Evolutionary conservation across 768 basidiomycete species (phyloP).

Genomic region (Gymnopilus dilepis): DNA sequence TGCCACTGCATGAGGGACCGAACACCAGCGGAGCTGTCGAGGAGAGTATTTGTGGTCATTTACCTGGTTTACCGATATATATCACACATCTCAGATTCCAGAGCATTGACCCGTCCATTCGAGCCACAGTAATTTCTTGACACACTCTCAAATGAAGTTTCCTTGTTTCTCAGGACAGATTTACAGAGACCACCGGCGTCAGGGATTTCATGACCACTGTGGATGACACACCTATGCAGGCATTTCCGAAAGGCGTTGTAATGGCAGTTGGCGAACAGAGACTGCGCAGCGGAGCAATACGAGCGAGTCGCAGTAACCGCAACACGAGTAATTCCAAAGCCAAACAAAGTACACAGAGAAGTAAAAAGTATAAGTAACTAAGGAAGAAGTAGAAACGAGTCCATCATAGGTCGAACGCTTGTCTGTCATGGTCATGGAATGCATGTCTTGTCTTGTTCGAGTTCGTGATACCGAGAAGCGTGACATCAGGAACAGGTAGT

Average conservation of each 20-base stretch:
- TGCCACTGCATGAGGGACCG: no score
- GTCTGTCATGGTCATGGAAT: conserved; percentile 2
- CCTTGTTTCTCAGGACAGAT: no score
- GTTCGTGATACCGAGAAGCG: not conserved
- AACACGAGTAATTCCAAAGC: not conserved
- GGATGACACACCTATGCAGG: not conserved
- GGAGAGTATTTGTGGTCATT: no score
- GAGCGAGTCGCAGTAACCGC: not conserved
- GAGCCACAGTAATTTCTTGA: no score
- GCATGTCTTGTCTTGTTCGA: not conserved
- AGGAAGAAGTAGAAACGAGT: not conserved
- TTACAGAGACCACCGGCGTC: no score
- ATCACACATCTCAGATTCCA: no score
- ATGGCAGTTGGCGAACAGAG: no score
- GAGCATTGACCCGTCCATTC: no score
- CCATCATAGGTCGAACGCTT: conserved; percentile 6
- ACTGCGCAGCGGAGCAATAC: not conserved
- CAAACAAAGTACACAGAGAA: conserved; percentile 1
- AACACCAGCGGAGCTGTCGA: no score
- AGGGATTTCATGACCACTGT: no score
- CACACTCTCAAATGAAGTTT: no score
- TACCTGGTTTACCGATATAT: no score
- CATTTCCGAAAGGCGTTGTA: not conserved
- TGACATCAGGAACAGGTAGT: not conserved
- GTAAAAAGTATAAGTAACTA: conserved; percentile 5